Evolutionary conservation across 169 alveolate species (phyloP), one percentile per base, ranked within the genome.

Genomic region (Amoebophrya sp.): DNA sequence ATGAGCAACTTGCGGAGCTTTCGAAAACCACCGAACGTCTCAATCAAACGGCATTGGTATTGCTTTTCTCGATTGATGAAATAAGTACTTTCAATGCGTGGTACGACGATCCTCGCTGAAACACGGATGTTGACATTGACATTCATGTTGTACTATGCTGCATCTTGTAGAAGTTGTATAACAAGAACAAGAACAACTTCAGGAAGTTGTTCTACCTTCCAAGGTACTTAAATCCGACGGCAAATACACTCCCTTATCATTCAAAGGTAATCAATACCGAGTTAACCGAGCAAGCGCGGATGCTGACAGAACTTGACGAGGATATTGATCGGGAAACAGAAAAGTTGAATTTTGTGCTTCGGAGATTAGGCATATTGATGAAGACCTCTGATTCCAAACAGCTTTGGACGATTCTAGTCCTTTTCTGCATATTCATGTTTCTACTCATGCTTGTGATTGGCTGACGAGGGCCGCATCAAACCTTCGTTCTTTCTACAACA

Each of bases 271-370:
- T 65, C 26, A 65, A 65, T 36, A 65, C 83, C 33, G 83, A 36
- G 41, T 41, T 83, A 18, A 53, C 41, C 76, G 92, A 90, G 78
- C 92, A 90, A 41, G 78, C 38, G 92, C 92, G 92, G 53, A 90
- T 90, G 92, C 92, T 90, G 34, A 41, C 83, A 41, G 92, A 90
- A 34, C 78, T 90, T 77, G 92, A 90, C 78, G 92, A 90, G 78
- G 55, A 90, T 41, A 90, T 90, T 41, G 92, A 90, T 41, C 78
- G 92, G 41, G 78, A 90, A 41, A 53, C 53, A 0, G 92, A 90
- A 40, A 53, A 90, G 78, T 41, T 90, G 92, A 41, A 40, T 54
- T 90, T 90, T 41, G 92, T 90, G 33, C 41, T 90, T 77, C 83
- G 92, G 29, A 41, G 92, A 10, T 78, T 90, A 33, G 53, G 78